phyloP scores from a whole-genome alignment of 2,329 filamentous ascomycete genomes.

The Hypoxylon sp. region DNA sequence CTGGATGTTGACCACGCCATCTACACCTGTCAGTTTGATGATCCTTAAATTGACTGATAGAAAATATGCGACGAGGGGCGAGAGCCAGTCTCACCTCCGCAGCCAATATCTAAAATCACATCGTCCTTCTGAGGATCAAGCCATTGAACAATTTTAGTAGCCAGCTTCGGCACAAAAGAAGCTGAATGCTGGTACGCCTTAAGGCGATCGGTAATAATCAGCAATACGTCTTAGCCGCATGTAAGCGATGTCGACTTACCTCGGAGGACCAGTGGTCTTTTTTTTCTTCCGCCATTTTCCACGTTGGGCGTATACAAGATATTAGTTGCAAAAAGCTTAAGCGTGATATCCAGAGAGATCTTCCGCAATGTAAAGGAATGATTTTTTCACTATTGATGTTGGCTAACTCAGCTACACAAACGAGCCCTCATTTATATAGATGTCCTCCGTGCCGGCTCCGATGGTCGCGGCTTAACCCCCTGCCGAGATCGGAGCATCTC shows the following conservation, averaged over 20 bases:
- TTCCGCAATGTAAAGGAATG: not conserved
- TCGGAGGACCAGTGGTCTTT: constrained; percentile 57
- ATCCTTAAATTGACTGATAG: not conserved
- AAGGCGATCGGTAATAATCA: not conserved
- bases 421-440: constrained; percentile 12
- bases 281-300: constrained; percentile 43
- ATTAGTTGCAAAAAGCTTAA: not conserved
- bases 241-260: constrained; percentile 42
- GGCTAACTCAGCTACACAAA: not conserved
- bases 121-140: constrained; percentile 69
- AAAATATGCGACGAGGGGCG: not conserved
- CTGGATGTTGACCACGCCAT: constrained; percentile 69
- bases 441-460: constrained; percentile 23
- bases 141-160: constrained; percentile 68
- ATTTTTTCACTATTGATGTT: not conserved
- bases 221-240: not conserved
- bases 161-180: constrained; percentile 72
- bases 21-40: constrained; percentile 51
- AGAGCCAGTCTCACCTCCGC: constrained; percentile 62
- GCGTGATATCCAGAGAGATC: not conserved
- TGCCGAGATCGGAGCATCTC: constrained; percentile 37
- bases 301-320: not conserved
- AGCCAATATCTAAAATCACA: constrained; percentile 71
- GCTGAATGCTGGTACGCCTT: constrained; percentile 71
- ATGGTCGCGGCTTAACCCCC: constrained; percentile 3